These are phyloP conservation scores for Lactarius indigo DNA, from an alignment of 768 basidiomycete genomes.

Conservation along the genomic window DNA sequence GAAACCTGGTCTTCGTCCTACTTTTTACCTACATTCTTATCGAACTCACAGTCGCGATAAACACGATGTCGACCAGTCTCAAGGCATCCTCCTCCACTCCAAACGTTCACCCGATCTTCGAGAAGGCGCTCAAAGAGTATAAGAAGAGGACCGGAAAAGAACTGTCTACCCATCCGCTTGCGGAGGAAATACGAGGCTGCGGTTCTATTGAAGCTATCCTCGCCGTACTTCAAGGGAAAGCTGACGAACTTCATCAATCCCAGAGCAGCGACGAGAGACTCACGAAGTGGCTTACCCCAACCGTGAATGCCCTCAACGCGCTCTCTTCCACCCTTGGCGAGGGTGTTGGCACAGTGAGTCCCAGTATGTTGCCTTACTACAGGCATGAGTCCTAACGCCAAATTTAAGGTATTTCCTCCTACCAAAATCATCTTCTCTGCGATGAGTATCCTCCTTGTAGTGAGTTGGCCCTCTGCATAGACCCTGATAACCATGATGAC, in stretches of 20 bases:
- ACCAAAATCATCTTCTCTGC: too few relatives aligned
- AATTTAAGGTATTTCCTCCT: too few relatives aligned
- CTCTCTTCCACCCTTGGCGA: not conserved
- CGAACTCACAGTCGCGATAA: too few relatives aligned
- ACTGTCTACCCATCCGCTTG: not conserved
- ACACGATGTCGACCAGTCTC: not conserved
- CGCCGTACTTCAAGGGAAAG: not conserved
- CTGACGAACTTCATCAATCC: not conserved
- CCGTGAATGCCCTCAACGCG: not conserved
- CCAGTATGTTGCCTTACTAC: not conserved
- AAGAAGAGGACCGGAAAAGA: not conserved
- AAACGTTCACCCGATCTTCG: not conserved
- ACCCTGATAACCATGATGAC: too few relatives aligned
- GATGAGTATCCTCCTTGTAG: too few relatives aligned
- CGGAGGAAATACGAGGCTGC: not conserved
- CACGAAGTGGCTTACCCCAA: not conserved
- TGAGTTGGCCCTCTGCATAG: too few relatives aligned
- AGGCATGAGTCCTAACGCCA: too few relatives aligned
- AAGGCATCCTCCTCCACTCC: not conserved
- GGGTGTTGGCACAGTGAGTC: not conserved
- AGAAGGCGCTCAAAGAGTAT: not conserved
- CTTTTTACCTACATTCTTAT: too few relatives aligned
- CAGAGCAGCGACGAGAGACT: not conserved
- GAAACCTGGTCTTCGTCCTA: too few relatives aligned
- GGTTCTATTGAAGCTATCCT: not conserved